These are phyloP conservation scores for Cladosporium velox DNA, from an alignment of 2,329 filamentous ascomycete genomes.

Conservation along the genomic window DNA sequence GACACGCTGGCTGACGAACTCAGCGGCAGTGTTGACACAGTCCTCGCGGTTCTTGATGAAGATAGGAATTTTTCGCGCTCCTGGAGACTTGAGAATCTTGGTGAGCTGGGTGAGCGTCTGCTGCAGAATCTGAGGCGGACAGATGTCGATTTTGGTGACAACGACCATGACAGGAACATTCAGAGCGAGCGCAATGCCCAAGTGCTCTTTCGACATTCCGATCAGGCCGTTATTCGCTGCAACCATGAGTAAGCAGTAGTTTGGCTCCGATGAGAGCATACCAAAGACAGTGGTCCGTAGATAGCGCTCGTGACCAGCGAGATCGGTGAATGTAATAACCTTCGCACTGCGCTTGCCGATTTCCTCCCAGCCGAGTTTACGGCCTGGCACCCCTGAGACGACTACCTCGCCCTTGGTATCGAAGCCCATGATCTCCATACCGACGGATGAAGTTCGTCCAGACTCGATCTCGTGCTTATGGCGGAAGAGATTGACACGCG, in stretches of 20 bases:
- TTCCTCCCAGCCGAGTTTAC: slow-evolving; percentile 94
- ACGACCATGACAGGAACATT: slow-evolving; percentile 98
- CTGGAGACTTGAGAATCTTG: slow-evolving; percentile 90
- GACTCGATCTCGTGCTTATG: slow-evolving; percentile 98
- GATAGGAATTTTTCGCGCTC: slow-evolving; percentile 90
- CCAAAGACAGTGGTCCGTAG: slow-evolving; percentile 95
- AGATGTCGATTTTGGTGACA: slow-evolving; percentile 98
- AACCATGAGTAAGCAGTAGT: slow-evolving; percentile 98
- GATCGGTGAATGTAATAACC: slow-evolving; percentile 93
- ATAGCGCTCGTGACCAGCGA: slow-evolving; percentile 94
- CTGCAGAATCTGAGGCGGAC: slow-evolving; percentile 90
- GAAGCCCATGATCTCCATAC: slow-evolving; percentile 99
- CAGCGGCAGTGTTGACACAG: slow-evolving; percentile 90
- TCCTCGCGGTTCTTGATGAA: slow-evolving; percentile 91
- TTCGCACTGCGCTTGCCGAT: slow-evolving; percentile 93
- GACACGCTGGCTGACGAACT: slow-evolving; percentile 93
- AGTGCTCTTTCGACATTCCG: slow-evolving; percentile 92
- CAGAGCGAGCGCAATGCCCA: slow-evolving; percentile 89
- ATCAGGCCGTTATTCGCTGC: slow-evolving; percentile 96
- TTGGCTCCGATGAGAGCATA: slow-evolving; percentile 87
- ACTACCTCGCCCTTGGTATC: slow-evolving; percentile 83
- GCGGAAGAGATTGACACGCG: slow-evolving; percentile 91
- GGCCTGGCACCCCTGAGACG: slow-evolving; percentile 76
- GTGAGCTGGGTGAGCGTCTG: slow-evolving; percentile 90
- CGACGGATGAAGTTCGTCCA: slow-evolving; percentile 91